Evolutionary conservation across 805 yeast genomes (phyloP).

Genomic region (Citeromyces nyonsensis): DNA sequence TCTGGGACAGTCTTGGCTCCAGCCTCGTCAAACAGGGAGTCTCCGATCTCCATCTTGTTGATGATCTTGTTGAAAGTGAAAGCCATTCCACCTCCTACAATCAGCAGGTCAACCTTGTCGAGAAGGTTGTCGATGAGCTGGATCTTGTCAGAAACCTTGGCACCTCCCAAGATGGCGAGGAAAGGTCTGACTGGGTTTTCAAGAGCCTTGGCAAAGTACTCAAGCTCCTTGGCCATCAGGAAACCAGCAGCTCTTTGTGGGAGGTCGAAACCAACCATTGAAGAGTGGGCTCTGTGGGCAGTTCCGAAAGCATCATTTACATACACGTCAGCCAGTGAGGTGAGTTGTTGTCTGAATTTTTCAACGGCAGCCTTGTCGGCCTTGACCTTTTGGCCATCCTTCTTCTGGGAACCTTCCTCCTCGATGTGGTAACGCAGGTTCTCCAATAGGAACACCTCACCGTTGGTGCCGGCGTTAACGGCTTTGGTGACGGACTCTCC

Average conservation of each 20-base stretch:
- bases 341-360: conserved; percentile 79
- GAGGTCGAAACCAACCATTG: conserved; percentile 94
- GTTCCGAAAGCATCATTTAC: conserved; percentile 98
- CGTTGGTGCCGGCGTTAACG: conserved; percentile 57
- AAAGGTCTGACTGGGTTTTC: conserved; percentile 98
- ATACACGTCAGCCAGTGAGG: conserved; percentile 91
- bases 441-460: conserved; percentile 83
- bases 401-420: conserved; percentile 88
- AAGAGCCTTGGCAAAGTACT: conserved; percentile 94
- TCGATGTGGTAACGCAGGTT: conserved; percentile 98
- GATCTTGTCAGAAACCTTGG: conserved; percentile 97
- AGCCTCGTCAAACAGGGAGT: conserved; percentile 82
- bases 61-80: conserved; percentile 95
- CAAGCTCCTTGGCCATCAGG: conserved; percentile 94
- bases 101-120: conserved; percentile 88
- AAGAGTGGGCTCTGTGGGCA: conserved; percentile 99
- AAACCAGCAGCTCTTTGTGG: conserved; percentile 98
- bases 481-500: conserved; percentile 81
- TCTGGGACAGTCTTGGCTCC: conserved; percentile 93
- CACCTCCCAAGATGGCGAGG: conserved; percentile 98
- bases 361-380: conserved; percentile 76
- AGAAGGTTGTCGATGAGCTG: conserved; percentile 94
- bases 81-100: conserved; percentile 99
- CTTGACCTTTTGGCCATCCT: conserved; percentile 87
- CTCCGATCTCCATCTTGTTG: conserved; percentile 76